These are phyloP conservation scores for Handroanthus guayacan DNA, from an alignment of 257 asterid species.

Conservation along the genomic window DNA sequence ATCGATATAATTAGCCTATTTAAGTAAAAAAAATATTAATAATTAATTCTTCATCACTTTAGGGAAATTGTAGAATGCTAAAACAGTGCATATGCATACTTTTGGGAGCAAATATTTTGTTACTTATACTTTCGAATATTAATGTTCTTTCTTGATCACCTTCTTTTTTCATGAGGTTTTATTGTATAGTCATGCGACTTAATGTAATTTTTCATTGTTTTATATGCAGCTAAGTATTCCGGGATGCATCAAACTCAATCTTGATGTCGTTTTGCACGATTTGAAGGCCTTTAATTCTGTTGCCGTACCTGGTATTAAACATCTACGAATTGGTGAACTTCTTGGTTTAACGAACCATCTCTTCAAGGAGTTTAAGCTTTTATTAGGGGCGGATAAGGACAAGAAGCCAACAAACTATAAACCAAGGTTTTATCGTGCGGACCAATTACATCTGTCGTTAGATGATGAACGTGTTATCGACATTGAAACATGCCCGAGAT, in stretches of 20 bases:
- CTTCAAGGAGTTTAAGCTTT: constrained; percentile 62
- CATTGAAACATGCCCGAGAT: constrained; percentile 74
- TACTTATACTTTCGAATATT: neutral
- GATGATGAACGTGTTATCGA: constrained; percentile 77
- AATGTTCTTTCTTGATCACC: neutral
- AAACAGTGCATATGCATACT: neutral
- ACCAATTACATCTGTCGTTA: constrained; percentile 57
- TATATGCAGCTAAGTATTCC: constrained; percentile 69
- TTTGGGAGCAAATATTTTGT: neutral
- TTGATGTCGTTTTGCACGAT: constrained; percentile 51
- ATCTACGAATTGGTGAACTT: constrained; percentile 60
- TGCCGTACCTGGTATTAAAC: constrained; percentile 63
- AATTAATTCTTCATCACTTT: neutral
- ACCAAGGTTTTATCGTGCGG: constrained; percentile 53
- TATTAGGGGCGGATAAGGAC: constrained; percentile 55
- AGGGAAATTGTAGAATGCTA: constrained; percentile 5
- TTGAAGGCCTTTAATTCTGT: constrained; percentile 59
- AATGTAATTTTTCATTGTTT: neutral
- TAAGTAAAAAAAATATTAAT: neutral
- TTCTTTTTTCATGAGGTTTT: neutral
- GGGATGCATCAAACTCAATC: constrained; percentile 57
- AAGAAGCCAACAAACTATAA: constrained; percentile 39
- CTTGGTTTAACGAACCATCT: constrained; percentile 54
- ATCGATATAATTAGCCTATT: neutral
- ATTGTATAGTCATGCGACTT: neutral